phyloP scores from a whole-genome alignment of 2,329 filamentous ascomycete genomes.

The Cercospora nicotianae region DNA sequence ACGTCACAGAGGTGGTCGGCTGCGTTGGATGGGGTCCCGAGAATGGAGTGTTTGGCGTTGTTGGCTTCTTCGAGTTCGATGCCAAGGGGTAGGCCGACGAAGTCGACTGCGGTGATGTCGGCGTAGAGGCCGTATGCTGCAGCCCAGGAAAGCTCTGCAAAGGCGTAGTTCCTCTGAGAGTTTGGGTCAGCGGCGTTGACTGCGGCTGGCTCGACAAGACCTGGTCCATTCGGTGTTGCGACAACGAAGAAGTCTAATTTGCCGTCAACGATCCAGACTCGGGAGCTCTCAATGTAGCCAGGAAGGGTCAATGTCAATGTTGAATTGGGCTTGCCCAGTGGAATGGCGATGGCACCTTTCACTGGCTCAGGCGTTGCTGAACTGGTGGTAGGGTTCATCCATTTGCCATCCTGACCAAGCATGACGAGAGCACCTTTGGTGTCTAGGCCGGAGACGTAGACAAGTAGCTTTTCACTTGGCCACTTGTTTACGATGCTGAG shows the following conservation, averaged over 20 bases:
- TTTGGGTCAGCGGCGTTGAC: slow-evolving; percentile 43
- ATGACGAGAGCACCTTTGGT: slow-evolving; percentile 45
- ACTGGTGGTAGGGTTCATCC: slow-evolving; percentile 46
- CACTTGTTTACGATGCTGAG: slow-evolving; percentile 48
- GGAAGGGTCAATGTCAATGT: slow-evolving; percentile 45
- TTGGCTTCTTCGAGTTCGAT: slow-evolving; percentile 53
- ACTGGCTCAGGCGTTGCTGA: slow-evolving; percentile 42
- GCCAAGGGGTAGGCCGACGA: slow-evolving; percentile 49
- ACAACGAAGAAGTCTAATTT: slow-evolving; percentile 48
- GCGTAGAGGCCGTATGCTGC: slow-evolving; percentile 47
- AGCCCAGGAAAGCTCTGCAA: slow-evolving; percentile 49
- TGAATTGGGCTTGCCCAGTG: slow-evolving; percentile 40
- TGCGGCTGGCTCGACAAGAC: slow-evolving; percentile 53
- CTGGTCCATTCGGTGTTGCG: slow-evolving; percentile 35
- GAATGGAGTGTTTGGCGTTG: slow-evolving; percentile 51
- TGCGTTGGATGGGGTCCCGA: slow-evolving; percentile 59
- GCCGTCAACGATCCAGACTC: slow-evolving; percentile 51
- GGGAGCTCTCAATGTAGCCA: slow-evolving; percentile 44
- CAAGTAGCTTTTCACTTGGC: slow-evolving; percentile 40
- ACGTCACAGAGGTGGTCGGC: slow-evolving; percentile 55
- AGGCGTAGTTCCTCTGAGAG: slow-evolving; percentile 45
- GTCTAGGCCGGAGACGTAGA: slow-evolving; percentile 50
- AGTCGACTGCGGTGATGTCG: slow-evolving; percentile 41
- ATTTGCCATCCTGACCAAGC: slow-evolving; percentile 41
- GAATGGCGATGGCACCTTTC: slow-evolving; percentile 43